Evolutionary conservation across 371 early-diverging fungal genomes (phyloP).

Genomic region (Dichotomocladium elegans): DNA sequence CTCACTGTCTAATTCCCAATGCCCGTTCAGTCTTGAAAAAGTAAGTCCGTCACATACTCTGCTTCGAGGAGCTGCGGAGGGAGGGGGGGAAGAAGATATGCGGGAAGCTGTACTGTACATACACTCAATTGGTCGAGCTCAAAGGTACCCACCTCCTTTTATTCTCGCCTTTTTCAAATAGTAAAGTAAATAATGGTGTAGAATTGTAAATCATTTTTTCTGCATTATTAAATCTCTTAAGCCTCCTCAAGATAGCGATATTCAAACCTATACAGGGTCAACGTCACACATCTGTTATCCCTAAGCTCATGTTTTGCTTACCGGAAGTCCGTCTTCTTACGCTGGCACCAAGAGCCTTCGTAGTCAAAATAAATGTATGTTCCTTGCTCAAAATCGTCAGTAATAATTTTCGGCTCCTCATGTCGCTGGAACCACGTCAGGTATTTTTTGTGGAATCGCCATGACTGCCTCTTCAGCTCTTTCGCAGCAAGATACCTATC

Average conservation of each 20-base stretch:
- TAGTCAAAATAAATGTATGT: constrained; percentile 99
- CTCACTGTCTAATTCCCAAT: too few relatives aligned
- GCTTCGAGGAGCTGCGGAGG: too few relatives aligned
- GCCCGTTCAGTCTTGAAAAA: too few relatives aligned
- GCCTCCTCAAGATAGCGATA: constrained; percentile 86
- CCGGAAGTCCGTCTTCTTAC: constrained; percentile 95
- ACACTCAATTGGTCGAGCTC: too few relatives aligned
- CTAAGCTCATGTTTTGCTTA: constrained; percentile 15
- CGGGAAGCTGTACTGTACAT: too few relatives aligned
- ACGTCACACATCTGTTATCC: neutral
- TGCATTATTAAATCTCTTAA: too few relatives aligned
- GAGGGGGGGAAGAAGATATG: too few relatives aligned
- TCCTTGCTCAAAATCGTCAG: constrained; percentile 98
- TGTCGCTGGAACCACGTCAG: constrained; percentile 99
- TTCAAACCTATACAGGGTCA: constrained; percentile 61
- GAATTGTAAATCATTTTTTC: too few relatives aligned
- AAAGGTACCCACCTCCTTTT: too few relatives aligned
- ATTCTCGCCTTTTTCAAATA: too few relatives aligned
- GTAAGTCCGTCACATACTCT: too few relatives aligned
- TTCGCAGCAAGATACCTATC: constrained; percentile 92
- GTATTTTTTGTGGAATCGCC: constrained; percentile 99
- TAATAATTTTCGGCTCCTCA: constrained; percentile 96
- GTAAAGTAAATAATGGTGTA: too few relatives aligned
- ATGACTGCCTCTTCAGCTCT: constrained; percentile 95
- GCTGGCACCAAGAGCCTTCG: constrained; percentile 97